Evolutionary conservation across 2,329 filamentous ascomycete species (phyloP), one percentile per base, ranked within the genome.

Genomic region (Penicillium paneum): DNA sequence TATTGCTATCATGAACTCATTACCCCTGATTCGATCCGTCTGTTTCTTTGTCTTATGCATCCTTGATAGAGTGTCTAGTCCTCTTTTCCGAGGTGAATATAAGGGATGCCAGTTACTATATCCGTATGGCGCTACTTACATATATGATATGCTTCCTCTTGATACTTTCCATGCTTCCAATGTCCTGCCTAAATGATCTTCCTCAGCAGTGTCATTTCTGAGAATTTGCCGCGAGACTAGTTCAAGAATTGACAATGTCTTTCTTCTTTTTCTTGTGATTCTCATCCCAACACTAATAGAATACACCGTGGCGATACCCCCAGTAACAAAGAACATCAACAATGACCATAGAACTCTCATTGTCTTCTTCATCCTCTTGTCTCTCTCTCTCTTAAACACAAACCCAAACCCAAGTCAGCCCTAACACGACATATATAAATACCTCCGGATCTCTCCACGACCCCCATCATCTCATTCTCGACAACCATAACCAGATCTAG

Each of bases 31-130:
- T 41, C 34, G 45, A 54, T 49, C 43, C 29, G 50, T 53, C 39
- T 54, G 39, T 38, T 44, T 32, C 32, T 43, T 26, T 53, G 43
- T 53, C 44, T 43, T 54, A 28, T 48, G 51, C 46, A 44, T 54
- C 46, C 52, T 54, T 35, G 19, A 50, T 50, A 44, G 26, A 39
- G 46, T 54, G 40, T 50, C n/a, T 54, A 34, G 46, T 50, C 32
- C 39, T 47, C 49, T 52, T 39, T 51, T 51, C 40, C 44, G 52
- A 50, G 34, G 28, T 50, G 40, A 54, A 54, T 54, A 54, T 54
- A 40, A 39, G 21, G 39, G 52, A 54, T 54, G 52, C 34, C 39
- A 29, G 12, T 49, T 17, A 47, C 17, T 34, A 12, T 32, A 42
- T 15, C 31, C 12, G 4, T 42, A 42, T 10, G n/a, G 5, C 7